Conservation (phyloP, 1,284 basidiomycete genomes). For the Cryptococcus jaspeensis region DNA sequence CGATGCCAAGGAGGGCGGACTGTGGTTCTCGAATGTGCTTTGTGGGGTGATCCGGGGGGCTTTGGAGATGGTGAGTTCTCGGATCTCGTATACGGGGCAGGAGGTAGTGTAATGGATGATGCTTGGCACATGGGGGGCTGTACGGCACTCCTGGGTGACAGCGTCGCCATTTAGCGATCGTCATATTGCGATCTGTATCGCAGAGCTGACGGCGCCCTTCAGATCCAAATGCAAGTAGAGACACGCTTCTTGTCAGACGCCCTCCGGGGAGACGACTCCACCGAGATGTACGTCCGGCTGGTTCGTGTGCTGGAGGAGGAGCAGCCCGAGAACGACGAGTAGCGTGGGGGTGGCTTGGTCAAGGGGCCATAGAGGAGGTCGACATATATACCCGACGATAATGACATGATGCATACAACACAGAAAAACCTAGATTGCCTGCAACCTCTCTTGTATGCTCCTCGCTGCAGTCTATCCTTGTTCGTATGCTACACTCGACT, state of each 20-base stretch:
- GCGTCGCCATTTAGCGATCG: no score
- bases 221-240: constrained; percentile 97
- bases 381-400: neutral
- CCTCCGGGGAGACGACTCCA: constrained; percentile 87
- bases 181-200: no score
- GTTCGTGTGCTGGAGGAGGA: constrained; percentile 94
- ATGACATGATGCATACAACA: constrained; percentile 1
- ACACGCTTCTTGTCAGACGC: constrained; percentile 86
- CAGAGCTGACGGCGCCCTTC: constrained; percentile 6
- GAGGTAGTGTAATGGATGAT: neutral
- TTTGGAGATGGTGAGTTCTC: constrained; percentile 83
- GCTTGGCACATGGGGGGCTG: no score
- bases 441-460: no score
- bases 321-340: constrained; percentile 53
- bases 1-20: constrained; percentile 79
- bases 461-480: no score
- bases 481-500: no score
- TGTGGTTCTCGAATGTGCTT: constrained; percentile 96
- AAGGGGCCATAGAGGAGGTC: neutral
- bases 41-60: constrained; percentile 92
- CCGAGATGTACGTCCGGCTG: constrained; percentile 87
- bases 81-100: neutral
- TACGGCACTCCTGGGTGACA: no score
- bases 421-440: neutral
- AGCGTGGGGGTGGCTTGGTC: constrained; percentile 1